Conservation (phyloP, 176 grass and related monocot species). For the Raddia distichophylla region DNA sequence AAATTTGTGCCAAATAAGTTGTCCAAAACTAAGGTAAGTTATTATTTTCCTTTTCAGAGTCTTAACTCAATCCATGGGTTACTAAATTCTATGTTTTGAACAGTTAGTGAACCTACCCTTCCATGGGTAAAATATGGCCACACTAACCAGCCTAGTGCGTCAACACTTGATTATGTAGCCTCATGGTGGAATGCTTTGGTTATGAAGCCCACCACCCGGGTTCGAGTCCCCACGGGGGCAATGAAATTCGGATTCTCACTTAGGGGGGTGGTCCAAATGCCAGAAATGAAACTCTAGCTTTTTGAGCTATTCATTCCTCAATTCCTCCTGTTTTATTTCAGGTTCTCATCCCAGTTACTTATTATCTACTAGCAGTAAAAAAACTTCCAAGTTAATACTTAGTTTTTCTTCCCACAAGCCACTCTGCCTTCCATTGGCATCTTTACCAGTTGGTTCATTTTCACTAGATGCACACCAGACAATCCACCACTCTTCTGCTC, state of each 20-base stretch:
- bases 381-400: not conserved
- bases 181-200: too few species aligned
- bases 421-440: not conserved
- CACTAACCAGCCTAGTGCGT: not conserved
- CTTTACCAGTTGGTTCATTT: constrained; percentile 22
- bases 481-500: not conserved
- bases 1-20: constrained; percentile 33
- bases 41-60: constrained; percentile 18
- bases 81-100: not conserved
- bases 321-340: constrained; percentile 9
- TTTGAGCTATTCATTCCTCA: constrained; percentile 13
- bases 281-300: not conserved
- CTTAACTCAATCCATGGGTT: constrained; percentile 4
- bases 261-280: not conserved
- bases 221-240: too few species aligned
- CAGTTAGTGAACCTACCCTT: not conserved
- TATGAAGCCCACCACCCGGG: too few species aligned
- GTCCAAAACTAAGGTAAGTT: constrained; percentile 46
- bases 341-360: not conserved
- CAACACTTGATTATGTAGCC: not conserved
- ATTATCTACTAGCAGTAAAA: constrained; percentile 7
- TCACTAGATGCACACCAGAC: not conserved
- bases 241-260: too few species aligned
- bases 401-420: not conserved
- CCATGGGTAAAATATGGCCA: not conserved